phyloP scores from a whole-genome alignment of 768 basidiomycete species.

The Imleria badia region DNA sequence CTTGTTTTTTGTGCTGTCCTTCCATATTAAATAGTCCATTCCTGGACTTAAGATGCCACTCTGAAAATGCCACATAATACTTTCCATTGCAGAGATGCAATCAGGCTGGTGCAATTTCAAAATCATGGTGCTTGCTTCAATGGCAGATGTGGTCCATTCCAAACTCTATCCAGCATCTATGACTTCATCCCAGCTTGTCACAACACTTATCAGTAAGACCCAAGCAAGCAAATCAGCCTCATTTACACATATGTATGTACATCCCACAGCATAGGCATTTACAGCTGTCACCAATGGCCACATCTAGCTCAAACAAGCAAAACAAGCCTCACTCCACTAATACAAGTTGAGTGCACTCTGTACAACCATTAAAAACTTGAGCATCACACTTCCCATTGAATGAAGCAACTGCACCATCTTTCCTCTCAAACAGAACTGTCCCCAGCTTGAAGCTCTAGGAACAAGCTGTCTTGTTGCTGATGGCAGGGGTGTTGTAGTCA shows the following conservation, averaged over 20 bases:
- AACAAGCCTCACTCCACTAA: conserved; percentile 75
- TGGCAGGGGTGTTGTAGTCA: too few relatives aligned
- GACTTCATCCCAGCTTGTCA: conserved; percentile 63
- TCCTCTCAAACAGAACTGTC: conserved; percentile 67
- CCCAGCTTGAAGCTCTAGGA: conserved; percentile 47
- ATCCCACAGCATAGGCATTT: conserved; percentile 67
- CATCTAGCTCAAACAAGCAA: conserved; percentile 46
- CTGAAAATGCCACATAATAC: too few relatives aligned
- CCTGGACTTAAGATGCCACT: too few relatives aligned
- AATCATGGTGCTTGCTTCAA: too few relatives aligned
- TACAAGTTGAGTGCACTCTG: conserved; percentile 87
- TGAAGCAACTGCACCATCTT: conserved; percentile 85
- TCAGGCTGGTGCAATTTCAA: too few relatives aligned
- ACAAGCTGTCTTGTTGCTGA: too few relatives aligned
- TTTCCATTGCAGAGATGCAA: too few relatives aligned
- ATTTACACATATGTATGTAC: conserved; percentile 58
- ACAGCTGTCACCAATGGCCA: background rate
- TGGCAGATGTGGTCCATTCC: too few relatives aligned
- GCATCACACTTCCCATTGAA: conserved; percentile 79
- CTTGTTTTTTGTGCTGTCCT: too few relatives aligned
- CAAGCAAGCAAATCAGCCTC: background rate
- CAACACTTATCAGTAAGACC: background rate
- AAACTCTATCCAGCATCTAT: too few relatives aligned
- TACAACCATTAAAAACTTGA: conserved; percentile 83
- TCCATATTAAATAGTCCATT: too few relatives aligned